phyloP scores from a whole-genome alignment of 2,329 filamentous ascomycete genomes.

The Anthostomella pinea region DNA sequence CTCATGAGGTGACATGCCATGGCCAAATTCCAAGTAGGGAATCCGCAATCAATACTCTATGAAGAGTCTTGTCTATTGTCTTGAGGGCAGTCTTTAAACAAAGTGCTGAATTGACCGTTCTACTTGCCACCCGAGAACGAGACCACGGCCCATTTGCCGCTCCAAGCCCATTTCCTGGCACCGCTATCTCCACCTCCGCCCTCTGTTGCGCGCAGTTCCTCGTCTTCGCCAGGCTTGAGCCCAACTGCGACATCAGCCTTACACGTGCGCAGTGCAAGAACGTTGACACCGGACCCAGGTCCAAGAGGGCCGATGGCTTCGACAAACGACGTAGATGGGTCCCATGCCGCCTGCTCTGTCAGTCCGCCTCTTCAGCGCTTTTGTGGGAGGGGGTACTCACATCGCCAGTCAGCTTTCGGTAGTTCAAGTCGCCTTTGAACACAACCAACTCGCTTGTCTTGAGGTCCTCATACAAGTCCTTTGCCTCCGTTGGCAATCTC shows the following conservation, averaged over 20 bases:
- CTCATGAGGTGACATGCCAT: too few species aligned
- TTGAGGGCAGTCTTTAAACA: too few species aligned
- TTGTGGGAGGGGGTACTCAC: slow-evolving; percentile 53
- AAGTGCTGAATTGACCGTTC: background rate
- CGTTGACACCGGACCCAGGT: slow-evolving; percentile 74
- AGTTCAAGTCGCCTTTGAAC: slow-evolving; percentile 98
- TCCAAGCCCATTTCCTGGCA: slow-evolving; percentile 88
- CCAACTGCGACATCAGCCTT: slow-evolving; percentile 96
- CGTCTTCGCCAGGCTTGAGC: slow-evolving; percentile 76
- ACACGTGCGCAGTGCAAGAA: slow-evolving; percentile 86
- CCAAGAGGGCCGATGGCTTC: slow-evolving; percentile 85
- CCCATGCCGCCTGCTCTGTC: slow-evolving; percentile 65
- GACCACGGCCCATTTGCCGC: slow-evolving; percentile 94
- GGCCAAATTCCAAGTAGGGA: too few species aligned
- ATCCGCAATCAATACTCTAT: too few species aligned
- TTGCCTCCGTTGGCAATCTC: slow-evolving; percentile 70
- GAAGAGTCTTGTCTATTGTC: too few species aligned
- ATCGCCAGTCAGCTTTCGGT: slow-evolving; percentile 87
- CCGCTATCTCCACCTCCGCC: slow-evolving; percentile 68
- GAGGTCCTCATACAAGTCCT: slow-evolving; percentile 71
- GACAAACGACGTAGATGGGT: slow-evolving; percentile 80
- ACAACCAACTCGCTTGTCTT: slow-evolving; percentile 82
- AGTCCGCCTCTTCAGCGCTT: background rate
- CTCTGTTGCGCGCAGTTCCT: slow-evolving; percentile 67
- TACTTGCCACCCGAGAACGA: slow-evolving; percentile 72